These are phyloP conservation scores for Lachancea thermotolerans DNA, from an alignment of 805 yeast genomes.

Conservation along the genomic window DNA sequence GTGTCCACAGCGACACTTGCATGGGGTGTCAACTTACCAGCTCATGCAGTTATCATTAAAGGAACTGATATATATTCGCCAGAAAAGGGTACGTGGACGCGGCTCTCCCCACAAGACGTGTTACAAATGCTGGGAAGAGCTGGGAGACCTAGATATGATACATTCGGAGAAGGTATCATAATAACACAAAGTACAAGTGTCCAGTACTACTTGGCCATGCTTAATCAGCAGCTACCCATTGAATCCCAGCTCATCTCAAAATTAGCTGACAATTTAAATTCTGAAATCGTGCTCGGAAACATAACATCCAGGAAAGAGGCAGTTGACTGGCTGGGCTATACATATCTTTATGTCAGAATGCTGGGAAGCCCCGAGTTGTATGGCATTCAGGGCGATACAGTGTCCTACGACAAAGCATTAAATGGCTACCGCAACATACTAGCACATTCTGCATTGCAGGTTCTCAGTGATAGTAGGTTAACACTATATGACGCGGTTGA, in stretches of 20 bases:
- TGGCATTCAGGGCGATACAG: constrained; percentile 58
- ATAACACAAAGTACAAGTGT: constrained; percentile 82
- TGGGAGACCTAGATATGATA: constrained; percentile 92
- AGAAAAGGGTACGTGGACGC: constrained; percentile 81
- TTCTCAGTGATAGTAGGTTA: constrained; percentile 51
- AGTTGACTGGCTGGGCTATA: constrained; percentile 70
- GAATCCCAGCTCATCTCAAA: constrained; percentile 76
- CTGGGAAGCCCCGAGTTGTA: constrained; percentile 63
- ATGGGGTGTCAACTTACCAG: constrained; percentile 96
- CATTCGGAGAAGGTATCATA: constrained; percentile 87
- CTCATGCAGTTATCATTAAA: constrained; percentile 86
- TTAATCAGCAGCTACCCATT: constrained; percentile 86
- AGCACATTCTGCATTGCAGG: constrained; percentile 65
- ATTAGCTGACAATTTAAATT: constrained; percentile 72
- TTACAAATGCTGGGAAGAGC: constrained; percentile 98
- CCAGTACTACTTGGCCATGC: constrained; percentile 81
- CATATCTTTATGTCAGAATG: constrained; percentile 80
- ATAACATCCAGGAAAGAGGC: constrained; percentile 57
- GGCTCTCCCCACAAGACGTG: constrained; percentile 90
- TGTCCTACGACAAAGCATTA: constrained; percentile 45
- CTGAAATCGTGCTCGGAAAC: constrained; percentile 75
- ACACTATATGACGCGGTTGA: constrained; percentile 47
- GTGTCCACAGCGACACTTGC: constrained; percentile 92
- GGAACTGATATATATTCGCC: constrained; percentile 95
- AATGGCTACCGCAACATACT: constrained; percentile 55